Evolutionary conservation across 352 stramenopile species (phyloP).

Genomic region (Phytophthora tubulina): DNA sequence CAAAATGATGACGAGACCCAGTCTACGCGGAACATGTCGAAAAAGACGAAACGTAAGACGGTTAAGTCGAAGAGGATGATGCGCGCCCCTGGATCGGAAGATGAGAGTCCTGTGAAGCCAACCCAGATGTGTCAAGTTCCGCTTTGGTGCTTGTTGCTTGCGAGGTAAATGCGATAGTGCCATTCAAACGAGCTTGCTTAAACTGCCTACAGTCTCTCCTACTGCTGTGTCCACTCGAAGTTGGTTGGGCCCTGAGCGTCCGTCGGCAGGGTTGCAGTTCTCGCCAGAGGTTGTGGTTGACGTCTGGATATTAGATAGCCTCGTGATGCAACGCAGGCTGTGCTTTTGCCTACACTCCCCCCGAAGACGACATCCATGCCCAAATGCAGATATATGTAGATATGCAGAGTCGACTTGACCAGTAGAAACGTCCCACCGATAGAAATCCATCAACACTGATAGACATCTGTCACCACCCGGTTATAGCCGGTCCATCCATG

Average conservation of each 20-base stretch:
- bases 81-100: no score
- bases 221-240: no score
- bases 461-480: slow-evolving; percentile 3
- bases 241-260: neutral
- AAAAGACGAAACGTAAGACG: no score
- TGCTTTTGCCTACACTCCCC: slow-evolving; percentile 12
- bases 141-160: slow-evolving; percentile 8
- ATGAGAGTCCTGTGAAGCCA: no score
- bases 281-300: slow-evolving; percentile 13
- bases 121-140: slow-evolving; percentile 5
- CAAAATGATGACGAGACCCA: no score
- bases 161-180: slow-evolving; percentile 1
- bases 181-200: slow-evolving; percentile 5
- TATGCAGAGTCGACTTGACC: neutral
- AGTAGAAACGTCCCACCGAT: neutral
- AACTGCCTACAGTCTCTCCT: neutral
- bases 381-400: slow-evolving; percentile 3
- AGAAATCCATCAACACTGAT: slow-evolving; percentile 9
- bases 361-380: slow-evolving; percentile 11
- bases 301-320: slow-evolving; percentile 15
- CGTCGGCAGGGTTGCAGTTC: slow-evolving; percentile 9
- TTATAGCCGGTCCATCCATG: slow-evolving; percentile 6
- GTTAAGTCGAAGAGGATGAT: no score
- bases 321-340: neutral
- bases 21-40: no score